Evolutionary conservation across 306 rosid species (phyloP).

Genomic region (Carpinus fangiana): DNA sequence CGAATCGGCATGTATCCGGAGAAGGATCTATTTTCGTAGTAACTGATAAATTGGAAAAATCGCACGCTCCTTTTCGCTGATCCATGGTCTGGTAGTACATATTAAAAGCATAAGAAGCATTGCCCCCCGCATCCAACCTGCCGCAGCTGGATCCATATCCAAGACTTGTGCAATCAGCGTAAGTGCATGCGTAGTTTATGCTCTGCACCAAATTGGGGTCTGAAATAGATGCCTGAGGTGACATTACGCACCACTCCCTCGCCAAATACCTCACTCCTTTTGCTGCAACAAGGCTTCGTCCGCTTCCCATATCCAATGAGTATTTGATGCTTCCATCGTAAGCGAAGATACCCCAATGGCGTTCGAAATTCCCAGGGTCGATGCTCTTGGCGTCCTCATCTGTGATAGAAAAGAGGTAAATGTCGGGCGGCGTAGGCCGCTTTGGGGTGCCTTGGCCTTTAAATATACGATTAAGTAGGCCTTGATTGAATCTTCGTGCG

Average conservation of each 20-base stretch:
- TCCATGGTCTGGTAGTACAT: constrained; percentile 71
- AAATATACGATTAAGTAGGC: constrained; percentile 52
- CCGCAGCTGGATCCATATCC: constrained; percentile 76
- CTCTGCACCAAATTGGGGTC: constrained; percentile 53
- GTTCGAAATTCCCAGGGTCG: constrained; percentile 83
- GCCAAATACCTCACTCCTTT: constrained; percentile 73
- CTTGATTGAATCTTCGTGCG: constrained; percentile 85
- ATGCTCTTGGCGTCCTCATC: constrained; percentile 87
- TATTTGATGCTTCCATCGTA: constrained; percentile 75
- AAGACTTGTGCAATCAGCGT: constrained; percentile 82
- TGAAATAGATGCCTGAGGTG: constrained; percentile 49
- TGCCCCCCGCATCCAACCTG: constrained; percentile 49
- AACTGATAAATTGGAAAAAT: constrained; percentile 49
- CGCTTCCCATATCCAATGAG: constrained; percentile 52
- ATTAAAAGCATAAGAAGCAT: constrained; percentile 91
- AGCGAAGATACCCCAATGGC: constrained; percentile 90
- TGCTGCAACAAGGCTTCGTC: constrained; percentile 57
- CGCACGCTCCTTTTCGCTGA: constrained; percentile 64
- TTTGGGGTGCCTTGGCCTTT: constrained; percentile 69
- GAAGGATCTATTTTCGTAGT: constrained; percentile 54
- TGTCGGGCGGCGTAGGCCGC: constrained; percentile 60
- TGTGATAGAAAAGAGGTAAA: constrained; percentile 63
- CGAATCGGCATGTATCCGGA: constrained; percentile 49
- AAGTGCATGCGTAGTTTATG: constrained; percentile 64
- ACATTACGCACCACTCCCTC: constrained; percentile 79